Percentiles rank a stretch among this genome's conserved stretches.
Evolutionary conservation across 139 green algal species (phyloP).

Genomic region (Haematococcus lacustris): DNA sequence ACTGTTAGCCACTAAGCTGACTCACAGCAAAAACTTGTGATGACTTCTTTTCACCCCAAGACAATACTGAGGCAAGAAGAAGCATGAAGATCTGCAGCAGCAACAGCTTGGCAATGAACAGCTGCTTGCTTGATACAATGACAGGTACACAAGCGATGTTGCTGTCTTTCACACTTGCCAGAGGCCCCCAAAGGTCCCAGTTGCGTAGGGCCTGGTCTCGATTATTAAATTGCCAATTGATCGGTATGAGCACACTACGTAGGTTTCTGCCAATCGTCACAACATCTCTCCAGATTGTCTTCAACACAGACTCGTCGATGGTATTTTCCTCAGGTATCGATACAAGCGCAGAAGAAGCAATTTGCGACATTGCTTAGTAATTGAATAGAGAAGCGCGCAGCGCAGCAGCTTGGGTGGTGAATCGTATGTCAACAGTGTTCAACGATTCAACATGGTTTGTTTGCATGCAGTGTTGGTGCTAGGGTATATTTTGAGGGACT

Average conservation of each 20-base stretch:
- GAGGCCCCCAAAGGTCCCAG: slow-evolving; percentile 97
- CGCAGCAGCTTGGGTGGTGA: neutral
- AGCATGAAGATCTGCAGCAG: slow-evolving; percentile 72
- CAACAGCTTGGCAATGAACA: neutral
- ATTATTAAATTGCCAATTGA: slow-evolving; percentile 62
- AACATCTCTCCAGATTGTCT: slow-evolving; percentile 88
- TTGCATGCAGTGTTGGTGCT: neutral
- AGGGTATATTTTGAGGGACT: no score
- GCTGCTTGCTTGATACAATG: slow-evolving; percentile 6
- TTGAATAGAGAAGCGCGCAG: neutral
- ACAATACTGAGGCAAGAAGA: slow-evolving; percentile 64
- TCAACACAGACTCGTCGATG: slow-evolving; percentile 84
- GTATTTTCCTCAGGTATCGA: slow-evolving; percentile 58
- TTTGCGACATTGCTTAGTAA: neutral
- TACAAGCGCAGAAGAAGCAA: neutral
- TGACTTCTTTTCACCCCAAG: slow-evolving; percentile 47
- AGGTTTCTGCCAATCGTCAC: slow-evolving; percentile 80
- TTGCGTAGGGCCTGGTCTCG: slow-evolving; percentile 76
- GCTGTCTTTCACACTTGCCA: slow-evolving; percentile 57
- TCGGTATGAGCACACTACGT: slow-evolving; percentile 70
- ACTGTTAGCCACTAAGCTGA: neutral
- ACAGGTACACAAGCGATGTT: no score
- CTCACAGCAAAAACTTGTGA: slow-evolving; percentile 73
- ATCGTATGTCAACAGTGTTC: neutral
- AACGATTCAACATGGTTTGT: neutral